Percentiles rank a stretch among this genome's conserved stretches.
phyloP scores from a whole-genome alignment of 495 filamentous ascomycete genomes.

The Darksidea phi region DNA sequence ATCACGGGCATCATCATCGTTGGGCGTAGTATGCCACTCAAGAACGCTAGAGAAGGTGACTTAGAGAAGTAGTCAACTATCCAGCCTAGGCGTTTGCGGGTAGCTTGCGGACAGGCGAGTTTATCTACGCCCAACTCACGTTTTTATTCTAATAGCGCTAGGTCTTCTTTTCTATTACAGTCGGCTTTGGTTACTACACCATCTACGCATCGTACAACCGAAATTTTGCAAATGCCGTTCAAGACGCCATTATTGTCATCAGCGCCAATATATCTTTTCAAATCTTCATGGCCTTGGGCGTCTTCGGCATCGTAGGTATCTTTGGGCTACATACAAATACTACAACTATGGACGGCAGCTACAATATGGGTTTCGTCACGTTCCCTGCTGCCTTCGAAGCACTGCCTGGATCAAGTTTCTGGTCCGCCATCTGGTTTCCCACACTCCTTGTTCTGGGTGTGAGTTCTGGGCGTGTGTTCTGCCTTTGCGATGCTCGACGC shows the following conservation, averaged over 20 bases:
- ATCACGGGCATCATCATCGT: conserved; percentile 45
- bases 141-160: too few relatives aligned
- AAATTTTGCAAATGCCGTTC: conserved; percentile 42
- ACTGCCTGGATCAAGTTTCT: conserved; percentile 47
- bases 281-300: conserved; percentile 47
- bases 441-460: conserved; percentile 34
- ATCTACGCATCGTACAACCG: conserved; percentile 23
- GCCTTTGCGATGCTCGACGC: conserved; percentile 32
- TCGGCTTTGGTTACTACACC: conserved; percentile 31
- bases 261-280: conserved; percentile 46
- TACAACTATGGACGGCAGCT: conserved; percentile 42
- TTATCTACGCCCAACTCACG: too few relatives aligned
- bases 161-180: conserved; percentile 25
- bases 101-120: conserved; percentile 14
- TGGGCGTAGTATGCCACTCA: conserved; percentile 41
- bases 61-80: conserved; percentile 35
- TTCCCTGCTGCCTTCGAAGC: conserved; percentile 44
- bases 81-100: conserved; percentile 14
- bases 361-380: conserved; percentile 46
- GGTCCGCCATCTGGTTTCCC: conserved; percentile 46
- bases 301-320: conserved; percentile 47
- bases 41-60: conserved; percentile 43
- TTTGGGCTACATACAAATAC: conserved; percentile 41
- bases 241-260: conserved; percentile 46
- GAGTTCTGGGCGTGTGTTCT: conserved; percentile 24